Conservation (phyloP, 192 early-diverging fungal genomes). For the Podila horticola region DNA sequence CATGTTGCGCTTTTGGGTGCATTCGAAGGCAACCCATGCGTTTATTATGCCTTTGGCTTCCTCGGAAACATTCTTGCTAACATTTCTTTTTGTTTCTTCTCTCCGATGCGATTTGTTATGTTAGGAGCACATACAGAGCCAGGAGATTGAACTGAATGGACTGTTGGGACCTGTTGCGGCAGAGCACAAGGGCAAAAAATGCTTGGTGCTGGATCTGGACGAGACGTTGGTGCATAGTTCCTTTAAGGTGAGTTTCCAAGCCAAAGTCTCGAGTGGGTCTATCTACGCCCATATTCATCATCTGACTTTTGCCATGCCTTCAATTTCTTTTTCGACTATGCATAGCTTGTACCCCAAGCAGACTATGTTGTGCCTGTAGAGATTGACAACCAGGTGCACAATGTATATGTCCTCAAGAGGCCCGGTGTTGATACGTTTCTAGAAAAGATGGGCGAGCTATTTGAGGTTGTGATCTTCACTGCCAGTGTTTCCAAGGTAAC, state of each 20-base stretch:
- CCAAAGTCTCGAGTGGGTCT: neutral
- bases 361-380: constrained; percentile 95
- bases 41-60: too few relatives aligned
- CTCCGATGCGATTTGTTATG: neutral
- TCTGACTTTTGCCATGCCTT: neutral
- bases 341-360: constrained; percentile 68
- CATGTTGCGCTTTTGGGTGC: too few relatives aligned
- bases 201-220: constrained; percentile 96
- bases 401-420: constrained; percentile 95
- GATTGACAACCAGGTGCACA: constrained; percentile 90
- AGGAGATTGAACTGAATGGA: constrained; percentile 50
- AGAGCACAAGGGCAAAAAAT: constrained; percentile 82
- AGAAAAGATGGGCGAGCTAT: constrained; percentile 84
- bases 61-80: neutral
- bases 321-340: neutral
- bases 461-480: constrained; percentile 96
- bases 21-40: too few relatives aligned
- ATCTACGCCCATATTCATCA: neutral
- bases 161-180: constrained; percentile 77
- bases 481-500: constrained; percentile 89
- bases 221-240: constrained; percentile 98
- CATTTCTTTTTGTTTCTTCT: neutral
- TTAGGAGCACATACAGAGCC: constrained; percentile 33
- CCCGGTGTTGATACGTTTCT: constrained; percentile 95
- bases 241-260: constrained; percentile 72